These are phyloP conservation scores for Datura wrightii DNA, from an alignment of 257 asterid genomes.

Conservation along the genomic window DNA sequence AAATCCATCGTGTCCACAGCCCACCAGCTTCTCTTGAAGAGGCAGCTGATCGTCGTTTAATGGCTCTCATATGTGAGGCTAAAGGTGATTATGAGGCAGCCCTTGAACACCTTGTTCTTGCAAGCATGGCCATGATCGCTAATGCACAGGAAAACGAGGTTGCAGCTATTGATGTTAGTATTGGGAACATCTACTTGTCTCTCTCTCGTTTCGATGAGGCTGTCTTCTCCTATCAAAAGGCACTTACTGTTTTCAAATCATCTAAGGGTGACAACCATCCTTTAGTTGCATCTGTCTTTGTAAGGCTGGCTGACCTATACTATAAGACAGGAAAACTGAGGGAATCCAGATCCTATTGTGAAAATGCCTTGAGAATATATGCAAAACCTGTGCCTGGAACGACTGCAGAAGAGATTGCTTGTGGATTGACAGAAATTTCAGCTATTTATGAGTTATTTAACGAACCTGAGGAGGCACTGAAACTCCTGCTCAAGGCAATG, in stretches of 20 bases:
- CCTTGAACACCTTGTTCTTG: constrained; percentile 95
- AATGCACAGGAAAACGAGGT: constrained; percentile 92
- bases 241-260: constrained; percentile 96
- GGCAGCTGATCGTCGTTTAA: constrained; percentile 96
- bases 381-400: constrained; percentile 93
- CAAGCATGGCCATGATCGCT: constrained; percentile 99
- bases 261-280: constrained; percentile 97
- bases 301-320: constrained; percentile 86
- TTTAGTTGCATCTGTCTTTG: constrained; percentile 92
- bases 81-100: constrained; percentile 93
- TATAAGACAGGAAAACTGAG: constrained; percentile 91
- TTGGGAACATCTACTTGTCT: constrained; percentile 89
- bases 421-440: constrained; percentile 91
- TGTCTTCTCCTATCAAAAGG: constrained; percentile 97
- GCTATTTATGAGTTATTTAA: constrained; percentile 90
- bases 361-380: constrained; percentile 87
- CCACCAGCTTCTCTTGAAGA: constrained; percentile 99
- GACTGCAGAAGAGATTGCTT: constrained; percentile 84
- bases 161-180: constrained; percentile 94
- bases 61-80: constrained; percentile 98
- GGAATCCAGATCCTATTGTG: constrained; percentile 94
- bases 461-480: constrained; percentile 94
- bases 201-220: constrained; percentile 96
- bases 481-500: constrained; percentile 86
- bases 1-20: constrained; percentile 95